Base-by-base conservation (phyloP, 1,284 basidiomycete species). In the Trametes polyzona region DNA sequence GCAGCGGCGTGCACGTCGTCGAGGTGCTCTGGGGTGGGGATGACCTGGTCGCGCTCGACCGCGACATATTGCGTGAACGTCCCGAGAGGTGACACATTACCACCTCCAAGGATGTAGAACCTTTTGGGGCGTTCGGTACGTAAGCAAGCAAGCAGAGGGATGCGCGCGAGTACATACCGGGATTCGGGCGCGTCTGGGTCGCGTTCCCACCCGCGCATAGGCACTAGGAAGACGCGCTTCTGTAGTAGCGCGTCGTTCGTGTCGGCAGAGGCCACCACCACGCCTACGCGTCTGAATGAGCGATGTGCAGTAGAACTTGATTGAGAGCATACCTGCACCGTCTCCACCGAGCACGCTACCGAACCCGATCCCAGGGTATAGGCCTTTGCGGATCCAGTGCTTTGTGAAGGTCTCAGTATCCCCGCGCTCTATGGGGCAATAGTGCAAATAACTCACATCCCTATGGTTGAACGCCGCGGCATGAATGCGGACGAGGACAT, bases 391-490 rank as follows among this genome's bases (percentile, higher is more conserved):
- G 39, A 88, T 83, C 92, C 91, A 94, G 4, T 90, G 74, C 89
- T 91, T n/a, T n/a, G n/a, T n/a, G 17, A 21, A 24, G 16, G 16
- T 27, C 9, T 27, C 35, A 27, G n/a, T n/a, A n/a, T n/a, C n/a
- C n/a, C n/a, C n/a, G n/a, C n/a, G n/a, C n/a, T n/a, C n/a, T n/a
- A n/a, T n/a, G n/a, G n/a, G n/a, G n/a, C n/a, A 23, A 23, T 12
- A 24, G 4, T 2, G 14, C 11, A 16, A 43, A 39, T 32, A 17
- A 52, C 83, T 55, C 63, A 93, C 90, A 69, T 93, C 92, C 66
- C 88, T 77, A 61, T 87, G 88, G 69, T 94, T 94, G 76, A 91
- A 91, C n/a, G 82, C 84, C 0, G 81, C 88, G 9, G 90, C 90
- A 16, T 74, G 74, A 42, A 90, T 81, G 68, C 80, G 83, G 16